phyloP scores from a whole-genome alignment of 2,329 filamentous ascomycete species.

The Penicillium thymicola region DNA sequence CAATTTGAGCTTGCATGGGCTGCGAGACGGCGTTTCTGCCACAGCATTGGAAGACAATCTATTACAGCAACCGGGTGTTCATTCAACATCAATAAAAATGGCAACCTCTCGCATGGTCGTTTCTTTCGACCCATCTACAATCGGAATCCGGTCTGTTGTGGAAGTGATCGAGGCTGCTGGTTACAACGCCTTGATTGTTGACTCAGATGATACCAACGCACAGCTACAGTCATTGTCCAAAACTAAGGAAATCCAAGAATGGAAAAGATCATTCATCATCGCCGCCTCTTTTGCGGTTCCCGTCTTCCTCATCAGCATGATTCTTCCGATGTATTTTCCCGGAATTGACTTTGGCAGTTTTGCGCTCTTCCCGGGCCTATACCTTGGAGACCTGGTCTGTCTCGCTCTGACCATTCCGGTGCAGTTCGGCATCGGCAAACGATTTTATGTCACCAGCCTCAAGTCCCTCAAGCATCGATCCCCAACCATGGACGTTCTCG shows the following conservation, averaged over 20 bases:
- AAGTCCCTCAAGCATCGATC: constrained; percentile 87
- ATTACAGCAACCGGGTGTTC: constrained; percentile 64
- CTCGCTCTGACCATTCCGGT: constrained; percentile 82
- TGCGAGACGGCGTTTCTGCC: constrained; percentile 69
- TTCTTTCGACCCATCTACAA: constrained; percentile 65
- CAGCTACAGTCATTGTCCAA: constrained; percentile 95
- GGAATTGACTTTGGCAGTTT: constrained; percentile 72
- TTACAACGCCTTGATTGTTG: constrained; percentile 83
- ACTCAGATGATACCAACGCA: constrained; percentile 92
- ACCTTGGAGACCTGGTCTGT: constrained; percentile 82
- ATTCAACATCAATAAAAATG: constrained; percentile 69
- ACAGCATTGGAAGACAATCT: constrained; percentile 68
- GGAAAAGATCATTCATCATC: constrained; percentile 74
- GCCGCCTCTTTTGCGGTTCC: constrained; percentile 81
- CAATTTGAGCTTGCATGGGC: constrained; percentile 81
- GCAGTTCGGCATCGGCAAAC: constrained; percentile 92
- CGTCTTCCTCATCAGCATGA: constrained; percentile 89
- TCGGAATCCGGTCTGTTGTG: constrained; percentile 79
- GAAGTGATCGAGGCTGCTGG: constrained; percentile 77
- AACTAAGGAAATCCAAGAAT: constrained; percentile 92
- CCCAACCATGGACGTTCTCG: constrained; percentile 96
- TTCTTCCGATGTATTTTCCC: constrained; percentile 81
- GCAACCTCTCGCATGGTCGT: constrained; percentile 71
- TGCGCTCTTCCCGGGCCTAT: constrained; percentile 68
- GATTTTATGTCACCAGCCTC: constrained; percentile 91